Base-by-base conservation (phyloP, 2,329 filamentous ascomycete species). In the Aspergillus calidoustus region DNA sequence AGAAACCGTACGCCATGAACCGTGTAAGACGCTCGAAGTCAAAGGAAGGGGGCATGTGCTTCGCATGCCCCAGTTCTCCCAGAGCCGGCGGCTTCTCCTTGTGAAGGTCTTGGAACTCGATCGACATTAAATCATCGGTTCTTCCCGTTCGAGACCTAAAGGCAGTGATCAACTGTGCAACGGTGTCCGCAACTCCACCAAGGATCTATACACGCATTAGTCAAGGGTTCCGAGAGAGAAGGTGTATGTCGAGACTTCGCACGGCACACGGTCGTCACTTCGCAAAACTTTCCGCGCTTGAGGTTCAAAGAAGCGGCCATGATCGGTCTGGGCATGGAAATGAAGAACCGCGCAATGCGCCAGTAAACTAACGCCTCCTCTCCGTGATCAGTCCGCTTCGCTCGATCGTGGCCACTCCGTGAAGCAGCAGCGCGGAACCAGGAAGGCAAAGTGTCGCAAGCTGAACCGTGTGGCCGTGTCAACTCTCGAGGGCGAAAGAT, bases 1-100 rank as follows among this genome's bases (percentile, higher is more conserved):
- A 86, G 81, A 98, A 97, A 74, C 93, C 93, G 77, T 98, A 99
- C 5, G 91, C 90, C 92, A 98, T 97, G 82, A 98, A 99, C 52
- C 95, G 86, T 1, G 92, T 94, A 65, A 97, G 83, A 53, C 95
- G 88, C 80, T 98, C 95, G 72, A 98, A 98, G 79, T 99, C 94
- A 73, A 99, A 98, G 0, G 92, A 88, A 3, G 92, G 91, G 30
- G 93, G 91, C 0, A 90, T 83, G 11, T 76, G 72, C 69, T 84
- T 86, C 19, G 79, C 78, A 60, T 88, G 86, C 56, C 93, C 87
- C 50, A 92, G 79, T 48, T 93, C 91, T 54, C 83, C 82, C 47
- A 84, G 71, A 78, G 86, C 79, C 74, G 83, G 86, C 0, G 90
- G 87, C 72, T 91, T 91, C 80, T 93, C 92, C 75, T 87, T 89